These are phyloP conservation scores for Triticum turgidum DNA, from an alignment of 176 grass and related monocot genomes.

Conservation along the genomic window DNA sequence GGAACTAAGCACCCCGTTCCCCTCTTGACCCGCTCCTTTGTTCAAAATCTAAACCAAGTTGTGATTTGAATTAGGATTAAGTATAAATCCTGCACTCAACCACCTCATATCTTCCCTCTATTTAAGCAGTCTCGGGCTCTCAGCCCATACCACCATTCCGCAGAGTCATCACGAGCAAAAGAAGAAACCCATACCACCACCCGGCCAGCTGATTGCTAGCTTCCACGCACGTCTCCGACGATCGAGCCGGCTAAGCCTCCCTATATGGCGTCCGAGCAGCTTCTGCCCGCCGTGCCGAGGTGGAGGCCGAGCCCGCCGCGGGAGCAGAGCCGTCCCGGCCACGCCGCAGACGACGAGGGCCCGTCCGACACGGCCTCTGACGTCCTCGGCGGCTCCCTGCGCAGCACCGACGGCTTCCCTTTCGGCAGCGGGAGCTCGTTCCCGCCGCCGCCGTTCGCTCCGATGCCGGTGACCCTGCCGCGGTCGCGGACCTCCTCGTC, in stretches of 20 bases:
- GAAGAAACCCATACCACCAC: neutral
- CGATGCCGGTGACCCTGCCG: constrained; percentile 5
- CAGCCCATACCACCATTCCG: neutral
- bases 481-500: neutral
- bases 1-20: neutral
- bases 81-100: neutral
- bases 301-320: constrained; percentile 59
- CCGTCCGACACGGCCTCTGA: neutral
- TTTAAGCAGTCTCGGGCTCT: constrained; percentile 22
- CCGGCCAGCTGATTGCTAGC: neutral
- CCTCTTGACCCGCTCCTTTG: neutral
- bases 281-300: constrained; percentile 47
- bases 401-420: constrained; percentile 57
- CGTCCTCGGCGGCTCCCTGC: constrained; percentile 9
- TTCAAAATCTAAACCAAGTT: neutral
- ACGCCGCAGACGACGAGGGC: neutral
- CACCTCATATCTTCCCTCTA: constrained; percentile 1
- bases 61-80: neutral
- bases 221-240: neutral
- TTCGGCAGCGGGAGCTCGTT: constrained; percentile 46
- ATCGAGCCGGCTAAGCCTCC: neutral
- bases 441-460: constrained; percentile 9
- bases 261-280: constrained; percentile 32
- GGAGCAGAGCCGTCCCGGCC: neutral
- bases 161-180: neutral